Evolutionary conservation across 768 basidiomycete genomes (phyloP).

Genomic region (Xanthoconium purpureum): DNA sequence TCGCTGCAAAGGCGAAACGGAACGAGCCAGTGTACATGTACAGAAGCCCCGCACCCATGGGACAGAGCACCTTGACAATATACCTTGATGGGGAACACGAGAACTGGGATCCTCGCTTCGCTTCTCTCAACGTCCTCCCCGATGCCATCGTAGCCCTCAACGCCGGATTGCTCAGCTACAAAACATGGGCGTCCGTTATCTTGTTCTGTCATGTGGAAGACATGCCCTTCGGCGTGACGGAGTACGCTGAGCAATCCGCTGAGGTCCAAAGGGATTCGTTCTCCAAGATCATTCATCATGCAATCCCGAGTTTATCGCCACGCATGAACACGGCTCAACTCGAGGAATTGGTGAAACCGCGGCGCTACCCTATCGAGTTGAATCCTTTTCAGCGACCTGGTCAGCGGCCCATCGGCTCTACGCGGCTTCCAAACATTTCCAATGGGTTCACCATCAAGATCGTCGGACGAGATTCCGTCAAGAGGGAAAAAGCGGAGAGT

Average conservation of each 20-base stretch:
- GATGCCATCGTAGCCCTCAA: conserved; percentile 44
- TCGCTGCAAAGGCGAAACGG: conserved; percentile 31
- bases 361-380: conserved; percentile 29
- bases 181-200: conserved; percentile 37
- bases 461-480: conserved; percentile 18
- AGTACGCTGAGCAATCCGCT: conserved; percentile 37
- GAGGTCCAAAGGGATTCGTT: conserved; percentile 30
- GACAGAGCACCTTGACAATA: conserved; percentile 38
- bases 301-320: conserved; percentile 23
- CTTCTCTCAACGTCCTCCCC: conserved; percentile 23
- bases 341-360: conserved; percentile 23
- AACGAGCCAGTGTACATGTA: conserved; percentile 35
- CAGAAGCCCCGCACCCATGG: conserved; percentile 35
- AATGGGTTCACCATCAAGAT: conserved; percentile 33
- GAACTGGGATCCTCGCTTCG: conserved; percentile 26
- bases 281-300: conserved; percentile 28
- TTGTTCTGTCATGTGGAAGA: conserved; percentile 28
- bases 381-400: conserved; percentile 35
- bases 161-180: conserved; percentile 38
- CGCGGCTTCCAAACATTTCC: conserved; percentile 29
- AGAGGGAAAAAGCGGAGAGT: background rate
- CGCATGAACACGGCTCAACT: conserved; percentile 22
- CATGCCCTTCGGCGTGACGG: conserved; percentile 34
- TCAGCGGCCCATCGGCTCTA: conserved; percentile 26
- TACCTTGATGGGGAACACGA: conserved; percentile 32